Conservation (phyloP, 371 early-diverging fungal species). For the Fennellomyces sp. region DNA sequence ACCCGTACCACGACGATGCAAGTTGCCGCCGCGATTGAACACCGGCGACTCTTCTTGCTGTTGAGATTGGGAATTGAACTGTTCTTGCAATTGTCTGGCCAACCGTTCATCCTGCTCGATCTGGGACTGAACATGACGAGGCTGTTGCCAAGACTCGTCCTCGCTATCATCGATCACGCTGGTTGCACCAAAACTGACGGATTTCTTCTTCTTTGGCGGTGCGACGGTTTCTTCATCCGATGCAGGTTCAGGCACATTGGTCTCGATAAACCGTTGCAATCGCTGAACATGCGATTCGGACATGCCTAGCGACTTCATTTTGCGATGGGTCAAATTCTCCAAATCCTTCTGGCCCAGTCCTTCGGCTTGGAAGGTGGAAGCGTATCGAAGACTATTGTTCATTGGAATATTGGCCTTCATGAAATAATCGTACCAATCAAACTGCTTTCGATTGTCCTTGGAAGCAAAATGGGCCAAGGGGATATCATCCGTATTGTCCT, state of each 20-base stretch:
- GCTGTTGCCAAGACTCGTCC: slow-evolving; percentile 14
- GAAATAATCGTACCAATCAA: slow-evolving; percentile 93
- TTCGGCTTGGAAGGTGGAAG: slow-evolving; percentile 78
- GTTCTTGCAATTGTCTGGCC: slow-evolving; percentile 79
- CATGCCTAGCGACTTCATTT: slow-evolving; percentile 77
- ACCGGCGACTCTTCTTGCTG: slow-evolving; percentile 12
- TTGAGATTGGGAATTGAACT: slow-evolving; percentile 41
- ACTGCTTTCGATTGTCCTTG: slow-evolving; percentile 34
- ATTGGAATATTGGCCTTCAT: slow-evolving; percentile 74
- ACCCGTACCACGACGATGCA: slow-evolving; percentile 49
- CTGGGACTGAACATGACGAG: slow-evolving; percentile 35
- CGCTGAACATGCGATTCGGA: slow-evolving; percentile 82
- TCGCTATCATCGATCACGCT: slow-evolving; percentile 43
- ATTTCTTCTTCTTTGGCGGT: slow-evolving; percentile 32
- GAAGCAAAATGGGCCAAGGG: slow-evolving; percentile 54
- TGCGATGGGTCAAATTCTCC: slow-evolving; percentile 70
- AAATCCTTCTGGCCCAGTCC: slow-evolving; percentile 74
- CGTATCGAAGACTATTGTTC: slow-evolving; percentile 76
- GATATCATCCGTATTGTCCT: slow-evolving; percentile 40
- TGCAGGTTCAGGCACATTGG: slow-evolving; percentile 35
- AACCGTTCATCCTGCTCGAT: slow-evolving; percentile 72
- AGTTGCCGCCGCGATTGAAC: slow-evolving; percentile 2
- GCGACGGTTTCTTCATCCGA: slow-evolving; percentile 37
- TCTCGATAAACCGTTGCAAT: slow-evolving; percentile 66
- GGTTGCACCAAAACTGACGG: slow-evolving; percentile 47